Percentiles rank a stretch among this genome's conserved stretches.
These are phyloP conservation scores for Verticillium dahliae DNA, from an alignment of 2,329 filamentous ascomycete species.

Conservation along the genomic window DNA sequence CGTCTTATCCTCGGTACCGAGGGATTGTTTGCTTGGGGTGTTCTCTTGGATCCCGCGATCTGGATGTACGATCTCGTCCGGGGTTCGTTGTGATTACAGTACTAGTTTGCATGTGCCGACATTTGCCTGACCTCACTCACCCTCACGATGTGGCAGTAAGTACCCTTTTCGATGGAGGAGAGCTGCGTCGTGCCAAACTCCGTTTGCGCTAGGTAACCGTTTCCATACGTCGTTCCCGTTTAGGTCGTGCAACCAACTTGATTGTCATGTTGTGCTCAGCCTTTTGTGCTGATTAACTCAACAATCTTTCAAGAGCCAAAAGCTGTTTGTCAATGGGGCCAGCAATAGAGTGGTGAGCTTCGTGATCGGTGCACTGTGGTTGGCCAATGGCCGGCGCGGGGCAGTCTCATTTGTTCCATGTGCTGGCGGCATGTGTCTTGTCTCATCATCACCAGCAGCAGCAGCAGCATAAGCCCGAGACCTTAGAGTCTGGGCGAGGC, in stretches of 20 bases:
- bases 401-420: background rate
- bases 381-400: conserved; percentile 23
- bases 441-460: background rate
- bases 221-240: background rate
- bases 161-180: background rate
- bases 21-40: background rate
- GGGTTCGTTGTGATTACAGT: background rate
- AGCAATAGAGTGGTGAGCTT: conserved; percentile 4
- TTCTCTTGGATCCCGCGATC: background rate
- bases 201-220: background rate
- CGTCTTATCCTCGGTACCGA: conserved; percentile 10
- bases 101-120: background rate
- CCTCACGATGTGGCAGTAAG: background rate
- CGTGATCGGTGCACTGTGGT: conserved; percentile 21
- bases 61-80: background rate
- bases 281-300: background rate
- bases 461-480: background rate
- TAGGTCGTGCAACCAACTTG: background rate
- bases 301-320: background rate
- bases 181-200: background rate
- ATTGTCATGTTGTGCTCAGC: background rate
- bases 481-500: background rate
- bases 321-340: conserved; percentile 7
- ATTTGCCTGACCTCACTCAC: background rate
- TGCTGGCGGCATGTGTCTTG: background rate